Evolutionary conservation across 768 basidiomycete species (phyloP).

Genomic region (Clitopilus hobsonii): DNA sequence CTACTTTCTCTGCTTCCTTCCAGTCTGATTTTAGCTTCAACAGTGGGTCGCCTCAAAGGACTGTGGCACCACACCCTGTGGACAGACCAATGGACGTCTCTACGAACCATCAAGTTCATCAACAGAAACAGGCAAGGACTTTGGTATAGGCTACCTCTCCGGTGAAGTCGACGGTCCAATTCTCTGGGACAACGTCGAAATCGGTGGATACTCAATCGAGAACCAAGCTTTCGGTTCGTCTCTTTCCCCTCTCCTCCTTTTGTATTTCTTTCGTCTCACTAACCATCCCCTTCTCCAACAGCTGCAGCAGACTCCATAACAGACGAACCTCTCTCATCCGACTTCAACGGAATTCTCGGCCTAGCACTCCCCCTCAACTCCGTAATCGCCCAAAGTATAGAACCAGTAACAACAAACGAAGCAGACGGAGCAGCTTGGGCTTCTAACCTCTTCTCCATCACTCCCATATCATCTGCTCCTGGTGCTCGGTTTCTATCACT

Average conservation of each 20-base stretch:
- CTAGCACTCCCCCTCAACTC: slow-evolving; percentile 72
- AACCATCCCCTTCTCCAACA: slow-evolving; percentile 17
- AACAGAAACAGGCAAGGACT: slow-evolving; percentile 32
- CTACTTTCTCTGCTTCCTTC: background rate
- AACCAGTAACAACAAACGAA: slow-evolving; percentile 40
- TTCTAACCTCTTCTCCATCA: slow-evolving; percentile 70
- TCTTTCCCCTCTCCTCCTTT: background rate
- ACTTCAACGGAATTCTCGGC: slow-evolving; percentile 68
- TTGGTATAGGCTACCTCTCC: slow-evolving; percentile 54
- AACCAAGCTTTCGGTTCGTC: slow-evolving; percentile 67
- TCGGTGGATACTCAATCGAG: slow-evolving; percentile 61
- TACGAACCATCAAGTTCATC: slow-evolving; percentile 59
- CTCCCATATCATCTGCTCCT: slow-evolving; percentile 48
- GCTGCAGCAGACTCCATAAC: slow-evolving; percentile 55
- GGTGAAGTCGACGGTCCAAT: slow-evolving; percentile 60
- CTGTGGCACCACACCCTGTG: slow-evolving; percentile 54
- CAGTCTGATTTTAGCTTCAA: background rate
- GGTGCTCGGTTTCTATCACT: slow-evolving; percentile 62
- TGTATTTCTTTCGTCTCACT: background rate
- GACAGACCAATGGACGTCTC: slow-evolving; percentile 34
- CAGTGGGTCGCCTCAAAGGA: slow-evolving; percentile 75
- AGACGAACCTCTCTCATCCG: slow-evolving; percentile 50
- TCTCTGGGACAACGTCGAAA: slow-evolving; percentile 59
- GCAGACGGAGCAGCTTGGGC: slow-evolving; percentile 65
- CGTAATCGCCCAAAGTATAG: slow-evolving; percentile 50